Percentiles rank a stretch among this genome's conserved stretches.
phyloP scores from a whole-genome alignment of 768 basidiomycete species.

The Clavaria fumosa region DNA sequence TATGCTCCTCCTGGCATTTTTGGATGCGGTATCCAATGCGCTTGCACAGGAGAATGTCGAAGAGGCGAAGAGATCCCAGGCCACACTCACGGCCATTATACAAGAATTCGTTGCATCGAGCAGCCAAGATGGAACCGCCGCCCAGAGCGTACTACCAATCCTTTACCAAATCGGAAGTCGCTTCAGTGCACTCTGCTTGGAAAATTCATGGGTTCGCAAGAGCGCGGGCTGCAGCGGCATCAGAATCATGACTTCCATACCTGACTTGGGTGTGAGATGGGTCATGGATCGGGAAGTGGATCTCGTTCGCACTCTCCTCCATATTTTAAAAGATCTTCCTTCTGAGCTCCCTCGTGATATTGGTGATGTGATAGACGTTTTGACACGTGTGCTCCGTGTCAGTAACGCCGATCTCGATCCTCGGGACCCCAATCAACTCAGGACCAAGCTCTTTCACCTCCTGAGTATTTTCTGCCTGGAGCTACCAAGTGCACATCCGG shows the following conservation, averaged over 20 bases:
- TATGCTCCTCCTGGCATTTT: constrained; percentile 45
- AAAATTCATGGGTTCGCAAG: constrained; percentile 82
- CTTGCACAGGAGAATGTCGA: constrained; percentile 50
- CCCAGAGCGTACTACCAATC: constrained; percentile 45
- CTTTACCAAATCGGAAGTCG: constrained; percentile 73
- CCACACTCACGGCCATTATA: constrained; percentile 46
- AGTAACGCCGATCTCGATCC: constrained; percentile 36
- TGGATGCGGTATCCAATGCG: constrained; percentile 71
- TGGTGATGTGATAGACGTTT: constrained; percentile 61
- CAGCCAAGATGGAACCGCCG: constrained; percentile 27
- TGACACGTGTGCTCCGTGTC: constrained; percentile 49
- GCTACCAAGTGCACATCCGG: constrained; percentile 69
- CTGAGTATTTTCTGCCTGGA: constrained; percentile 80
- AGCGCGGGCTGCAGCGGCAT: constrained; percentile 83
- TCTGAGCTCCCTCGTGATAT: constrained; percentile 75
- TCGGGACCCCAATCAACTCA: constrained; percentile 26
- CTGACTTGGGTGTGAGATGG: constrained; percentile 63
- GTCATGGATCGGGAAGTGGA: constrained; percentile 79
- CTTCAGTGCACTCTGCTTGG: constrained; percentile 76
- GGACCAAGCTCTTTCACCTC: constrained; percentile 48
- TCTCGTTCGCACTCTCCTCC: constrained; percentile 76
- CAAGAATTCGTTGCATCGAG: constrained; percentile 48
- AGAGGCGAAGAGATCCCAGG: constrained; percentile 44
- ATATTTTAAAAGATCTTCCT: constrained; percentile 89
- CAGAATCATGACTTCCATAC: constrained; percentile 57